These are phyloP conservation scores for Cryphonectria parasitica DNA, from an alignment of 2,329 filamentous ascomycete genomes.

Conservation along the genomic window DNA sequence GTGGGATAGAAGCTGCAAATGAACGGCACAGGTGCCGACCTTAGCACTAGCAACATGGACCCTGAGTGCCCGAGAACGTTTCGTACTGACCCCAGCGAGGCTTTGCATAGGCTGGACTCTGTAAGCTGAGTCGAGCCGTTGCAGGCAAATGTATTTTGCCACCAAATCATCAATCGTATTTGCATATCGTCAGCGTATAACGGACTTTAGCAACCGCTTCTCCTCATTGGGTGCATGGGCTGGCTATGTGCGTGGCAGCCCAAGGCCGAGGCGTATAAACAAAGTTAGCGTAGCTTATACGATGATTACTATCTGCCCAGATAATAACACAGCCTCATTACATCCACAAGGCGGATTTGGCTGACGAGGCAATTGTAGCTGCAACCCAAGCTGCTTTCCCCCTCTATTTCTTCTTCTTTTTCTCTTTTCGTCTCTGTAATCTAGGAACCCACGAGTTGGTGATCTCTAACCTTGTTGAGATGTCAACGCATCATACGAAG, in stretches of 20 bases:
- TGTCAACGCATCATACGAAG: neutral
- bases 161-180: neutral
- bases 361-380: neutral
- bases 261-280: neutral
- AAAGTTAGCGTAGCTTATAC: neutral
- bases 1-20: neutral
- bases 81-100: neutral
- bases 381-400: neutral
- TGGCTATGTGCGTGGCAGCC: neutral
- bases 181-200: neutral
- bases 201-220: neutral
- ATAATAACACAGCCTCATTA: neutral
- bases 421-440: neutral
- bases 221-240: no score
- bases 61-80: neutral
- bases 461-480: neutral
- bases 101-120: neutral
- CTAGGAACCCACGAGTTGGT: neutral
- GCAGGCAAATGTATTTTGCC: neutral
- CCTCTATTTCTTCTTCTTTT: neutral
- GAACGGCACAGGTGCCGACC: conserved; percentile 6
- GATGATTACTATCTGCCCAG: neutral
- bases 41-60: neutral
- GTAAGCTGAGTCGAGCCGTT: neutral
- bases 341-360: neutral